Conservation (phyloP, 129 eudicot species). For the Cynara cardunculus region DNA sequence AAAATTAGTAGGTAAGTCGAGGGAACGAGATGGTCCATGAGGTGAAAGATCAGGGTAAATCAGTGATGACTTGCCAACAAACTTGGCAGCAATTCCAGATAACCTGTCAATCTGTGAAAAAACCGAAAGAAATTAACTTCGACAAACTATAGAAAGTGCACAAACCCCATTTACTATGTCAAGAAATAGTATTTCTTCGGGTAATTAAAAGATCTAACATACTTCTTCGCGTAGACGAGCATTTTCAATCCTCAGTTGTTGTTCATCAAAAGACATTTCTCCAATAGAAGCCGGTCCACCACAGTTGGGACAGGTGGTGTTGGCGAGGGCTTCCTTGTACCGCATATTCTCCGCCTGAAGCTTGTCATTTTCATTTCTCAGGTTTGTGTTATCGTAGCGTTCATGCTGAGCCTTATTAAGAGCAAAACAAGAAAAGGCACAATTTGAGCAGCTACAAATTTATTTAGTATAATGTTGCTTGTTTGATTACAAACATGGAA, state of each 20-base stretch:
- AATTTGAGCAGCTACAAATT: constrained; percentile 3
- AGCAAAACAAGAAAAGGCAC: constrained; percentile 6
- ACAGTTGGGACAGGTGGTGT: constrained; percentile 82
- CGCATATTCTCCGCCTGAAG: constrained; percentile 84
- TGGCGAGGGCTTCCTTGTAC: constrained; percentile 79
- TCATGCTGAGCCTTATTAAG: constrained; percentile 78
- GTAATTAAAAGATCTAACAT: neutral
- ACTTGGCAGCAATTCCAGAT: constrained; percentile 92
- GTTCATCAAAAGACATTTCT: constrained; percentile 96
- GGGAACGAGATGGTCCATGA: constrained; percentile 52
- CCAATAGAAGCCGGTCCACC: constrained; percentile 93
- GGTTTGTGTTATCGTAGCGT: constrained; percentile 74
- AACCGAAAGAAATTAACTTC: neutral
- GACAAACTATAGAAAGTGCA: neutral
- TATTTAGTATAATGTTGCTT: neutral
- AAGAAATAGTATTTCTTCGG: neutral
- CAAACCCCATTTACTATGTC: neutral
- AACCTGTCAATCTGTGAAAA: constrained; percentile 73
- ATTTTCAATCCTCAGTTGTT: constrained; percentile 86
- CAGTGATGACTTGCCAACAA: constrained; percentile 76
- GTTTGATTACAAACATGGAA: neutral
- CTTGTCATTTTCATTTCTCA: constrained; percentile 82
- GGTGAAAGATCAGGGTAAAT: constrained; percentile 56
- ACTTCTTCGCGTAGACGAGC: constrained; percentile 95
- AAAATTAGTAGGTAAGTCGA: constrained; percentile 67